Base-by-base conservation (phyloP, 1,284 basidiomycete species). In the Ustilago xerochloae region DNA sequence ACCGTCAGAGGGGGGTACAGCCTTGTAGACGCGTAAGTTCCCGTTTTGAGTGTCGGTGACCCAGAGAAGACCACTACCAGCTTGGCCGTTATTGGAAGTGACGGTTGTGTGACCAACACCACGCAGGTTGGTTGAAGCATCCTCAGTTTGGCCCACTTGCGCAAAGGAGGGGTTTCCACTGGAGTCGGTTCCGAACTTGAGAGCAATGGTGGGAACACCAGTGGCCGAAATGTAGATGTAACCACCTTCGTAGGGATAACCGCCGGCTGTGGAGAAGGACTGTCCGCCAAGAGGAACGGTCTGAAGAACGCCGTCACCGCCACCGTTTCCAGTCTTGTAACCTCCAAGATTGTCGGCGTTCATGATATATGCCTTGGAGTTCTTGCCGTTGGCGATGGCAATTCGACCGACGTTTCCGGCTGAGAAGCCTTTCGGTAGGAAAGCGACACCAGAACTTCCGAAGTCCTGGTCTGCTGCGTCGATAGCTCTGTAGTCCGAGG, bases 401-500 rank as follows among this genome's bases (percentile, higher is more conserved):
- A 64, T 12, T 6, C 63, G 48, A 8, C 16, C 22, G 1, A 53
- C 50, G 9, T 20, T 39, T 43, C 55, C 55, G 8, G 63, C 49
- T 6, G 26, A n/a, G 30, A 64, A 64, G 12, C 35, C 35, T 12
- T 12, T 36, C 5, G 35, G 35, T 4, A 36, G 35, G 8, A 36
- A 4, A 36, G 35, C 54, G 1, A 64, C 63, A 33, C 63, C 63
- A 7, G 36, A 46, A 29, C 39, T 47, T 2, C 63, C 63, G 28
- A 64, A 64, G 38, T 64, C 63, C 30, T 64, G 63, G 36, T 64
- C 63, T 0, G 63, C 55, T 24, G 49, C 55, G 43, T 64, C 63
- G 26, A 64, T 38, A 0, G 61, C 61, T 56, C 29, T 39, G 24
- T 51, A 63, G 26, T 63, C 61, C 2, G 61, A 56, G 3, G 53